phyloP scores from a whole-genome alignment of 805 yeast genomes.

The Grigorovia yakushimaensis region DNA sequence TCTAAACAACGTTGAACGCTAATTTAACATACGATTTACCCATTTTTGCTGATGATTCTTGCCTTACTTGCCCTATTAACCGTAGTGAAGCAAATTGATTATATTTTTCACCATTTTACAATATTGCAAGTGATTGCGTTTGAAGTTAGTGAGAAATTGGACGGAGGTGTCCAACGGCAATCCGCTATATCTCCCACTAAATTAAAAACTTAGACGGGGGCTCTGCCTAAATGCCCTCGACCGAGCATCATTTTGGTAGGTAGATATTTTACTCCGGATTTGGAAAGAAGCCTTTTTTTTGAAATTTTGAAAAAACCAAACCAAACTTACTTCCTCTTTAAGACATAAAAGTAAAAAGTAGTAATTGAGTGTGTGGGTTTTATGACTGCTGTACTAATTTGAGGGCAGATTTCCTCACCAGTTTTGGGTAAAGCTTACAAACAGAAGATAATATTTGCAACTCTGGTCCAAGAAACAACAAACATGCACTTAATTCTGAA shows the following conservation, averaged over 20 bases:
- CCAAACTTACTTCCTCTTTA: background rate
- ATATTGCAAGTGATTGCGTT: background rate
- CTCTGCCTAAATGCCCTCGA: background rate
- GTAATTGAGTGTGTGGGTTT: background rate
- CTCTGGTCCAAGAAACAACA: too few species aligned
- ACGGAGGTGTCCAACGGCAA: background rate
- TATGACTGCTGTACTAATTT: too few species aligned
- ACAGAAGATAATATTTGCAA: too few species aligned
- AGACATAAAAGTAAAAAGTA: background rate
- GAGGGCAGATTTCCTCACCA: too few species aligned
- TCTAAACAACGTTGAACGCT: background rate
- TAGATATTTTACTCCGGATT: background rate
- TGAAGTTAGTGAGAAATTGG: background rate
- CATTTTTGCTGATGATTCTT: slow-evolving; percentile 30
- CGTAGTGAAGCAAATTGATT: background rate
- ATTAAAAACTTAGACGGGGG: background rate
- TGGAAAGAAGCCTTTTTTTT: background rate
- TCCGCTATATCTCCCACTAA: background rate
- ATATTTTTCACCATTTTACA: background rate
- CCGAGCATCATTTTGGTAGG: background rate
- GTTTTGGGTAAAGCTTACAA: background rate
- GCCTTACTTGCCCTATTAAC: background rate
- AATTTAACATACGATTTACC: slow-evolving; percentile 25
- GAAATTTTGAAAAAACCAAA: background rate
- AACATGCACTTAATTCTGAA: too few species aligned